Evolutionary conservation across 768 basidiomycete species (phyloP).

Genomic region (Mycena galopus): DNA sequence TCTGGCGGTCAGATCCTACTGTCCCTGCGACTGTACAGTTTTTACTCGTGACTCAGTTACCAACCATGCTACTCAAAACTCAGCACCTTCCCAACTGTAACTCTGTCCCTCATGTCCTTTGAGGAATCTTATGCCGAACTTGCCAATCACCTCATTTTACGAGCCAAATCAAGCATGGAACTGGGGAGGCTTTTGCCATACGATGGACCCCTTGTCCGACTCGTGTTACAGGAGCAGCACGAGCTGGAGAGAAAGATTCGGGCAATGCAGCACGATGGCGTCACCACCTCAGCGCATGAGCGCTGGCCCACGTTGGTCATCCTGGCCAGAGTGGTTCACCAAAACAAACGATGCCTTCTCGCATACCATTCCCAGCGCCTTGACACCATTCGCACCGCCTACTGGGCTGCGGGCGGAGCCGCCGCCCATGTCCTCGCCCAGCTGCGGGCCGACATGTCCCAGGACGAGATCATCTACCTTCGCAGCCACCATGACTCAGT

Average conservation of each 20-base stretch:
- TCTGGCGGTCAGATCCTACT: neutral
- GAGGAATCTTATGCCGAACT: slow-evolving; percentile 1
- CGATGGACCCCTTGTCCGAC: neutral
- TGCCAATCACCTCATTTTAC: slow-evolving; percentile 7
- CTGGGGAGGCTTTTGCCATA: neutral
- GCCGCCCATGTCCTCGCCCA: neutral
- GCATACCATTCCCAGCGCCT: neutral
- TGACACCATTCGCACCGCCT: neutral
- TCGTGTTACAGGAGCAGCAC: slow-evolving; percentile 10
- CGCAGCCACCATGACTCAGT: neutral
- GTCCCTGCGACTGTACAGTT: neutral
- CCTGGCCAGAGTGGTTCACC: neutral
- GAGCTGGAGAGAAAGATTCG: slow-evolving; percentile 3
- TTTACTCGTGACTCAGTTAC: neutral
- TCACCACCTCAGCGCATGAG: neutral
- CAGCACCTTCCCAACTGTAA: neutral
- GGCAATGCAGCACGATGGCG: neutral
- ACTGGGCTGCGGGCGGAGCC: neutral
- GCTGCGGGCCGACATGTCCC: neutral
- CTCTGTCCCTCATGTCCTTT: neutral
- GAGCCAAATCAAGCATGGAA: neutral
- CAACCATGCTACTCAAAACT: neutral
- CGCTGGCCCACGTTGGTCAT: neutral
- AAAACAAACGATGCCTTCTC: neutral
- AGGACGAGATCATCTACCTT: neutral